Evolutionary conservation across 2,329 filamentous ascomycete genomes (phyloP).

Genomic region (Alternaria triticimaculans): DNA sequence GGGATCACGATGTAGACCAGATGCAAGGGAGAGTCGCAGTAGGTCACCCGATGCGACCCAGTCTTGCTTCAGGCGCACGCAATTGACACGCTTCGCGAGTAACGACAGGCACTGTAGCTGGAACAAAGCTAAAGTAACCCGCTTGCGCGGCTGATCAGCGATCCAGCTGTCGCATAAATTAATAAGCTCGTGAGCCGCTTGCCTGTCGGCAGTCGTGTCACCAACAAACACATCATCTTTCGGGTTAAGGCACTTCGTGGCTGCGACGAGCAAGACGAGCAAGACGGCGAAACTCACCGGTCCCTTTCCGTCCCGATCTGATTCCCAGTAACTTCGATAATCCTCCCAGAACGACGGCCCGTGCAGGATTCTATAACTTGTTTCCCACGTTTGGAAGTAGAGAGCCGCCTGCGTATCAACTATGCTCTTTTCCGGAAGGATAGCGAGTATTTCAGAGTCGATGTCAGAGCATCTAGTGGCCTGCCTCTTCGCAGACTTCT

Average conservation of each 20-base stretch:
- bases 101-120: constrained; percentile 60
- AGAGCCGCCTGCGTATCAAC: constrained; percentile 53
- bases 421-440: constrained; percentile 46
- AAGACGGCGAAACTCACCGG: constrained; percentile 48
- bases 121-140: constrained; percentile 57
- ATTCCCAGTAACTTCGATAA: constrained; percentile 57
- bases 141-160: constrained; percentile 57
- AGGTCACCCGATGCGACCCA: constrained; percentile 61
- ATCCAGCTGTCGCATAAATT: constrained; percentile 53
- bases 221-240: constrained; percentile 49
- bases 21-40: constrained; percentile 59
- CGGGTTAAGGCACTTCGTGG: constrained; percentile 45
- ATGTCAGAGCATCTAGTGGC: constrained; percentile 18
- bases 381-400: constrained; percentile 61
- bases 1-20: constrained; percentile 61
- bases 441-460: constrained; percentile 44
- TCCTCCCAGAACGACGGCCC: constrained; percentile 59
- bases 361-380: constrained; percentile 61
- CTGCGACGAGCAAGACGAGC: constrained; percentile 50
- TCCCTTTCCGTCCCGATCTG: constrained; percentile 27
- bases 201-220: constrained; percentile 52
- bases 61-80: constrained; percentile 61
- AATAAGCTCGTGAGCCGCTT: constrained; percentile 49
- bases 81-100: constrained; percentile 58
- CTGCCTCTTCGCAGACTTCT: constrained; percentile 33